phyloP scores from a whole-genome alignment of 257 asterid species.

The Echium plantagineum region DNA sequence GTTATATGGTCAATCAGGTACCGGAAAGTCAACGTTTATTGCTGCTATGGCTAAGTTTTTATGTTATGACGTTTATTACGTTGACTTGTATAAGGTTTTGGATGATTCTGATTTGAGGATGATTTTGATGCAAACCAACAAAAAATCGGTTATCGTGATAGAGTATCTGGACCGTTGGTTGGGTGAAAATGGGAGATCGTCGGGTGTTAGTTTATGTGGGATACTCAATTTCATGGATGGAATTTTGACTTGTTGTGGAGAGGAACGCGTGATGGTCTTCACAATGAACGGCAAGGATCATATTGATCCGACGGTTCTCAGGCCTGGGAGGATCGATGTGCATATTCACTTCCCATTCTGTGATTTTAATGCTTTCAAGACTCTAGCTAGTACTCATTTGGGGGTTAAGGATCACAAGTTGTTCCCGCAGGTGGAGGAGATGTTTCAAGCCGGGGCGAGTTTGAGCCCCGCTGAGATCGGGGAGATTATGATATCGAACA shows the following conservation, averaged over 20 bases:
- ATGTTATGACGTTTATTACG: constrained; percentile 66
- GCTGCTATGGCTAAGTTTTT: constrained; percentile 70
- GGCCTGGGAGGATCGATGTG: constrained; percentile 87
- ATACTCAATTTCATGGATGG: constrained; percentile 93
- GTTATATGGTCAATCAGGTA: constrained; percentile 69
- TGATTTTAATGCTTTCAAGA: constrained; percentile 62
- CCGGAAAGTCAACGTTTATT: constrained; percentile 74
- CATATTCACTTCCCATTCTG: constrained; percentile 74
- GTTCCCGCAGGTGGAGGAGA: constrained; percentile 69
- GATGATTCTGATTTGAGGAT: constrained; percentile 65
- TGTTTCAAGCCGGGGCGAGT: constrained; percentile 64
- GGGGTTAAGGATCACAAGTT: constrained; percentile 78
- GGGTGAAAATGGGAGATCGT: constrained; percentile 22
- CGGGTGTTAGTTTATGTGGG: constrained; percentile 51
- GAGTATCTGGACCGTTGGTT: constrained; percentile 79
- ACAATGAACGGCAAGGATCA: constrained; percentile 64
- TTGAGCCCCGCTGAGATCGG: constrained; percentile 81
- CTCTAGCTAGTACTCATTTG: constrained; percentile 54
- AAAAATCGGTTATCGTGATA: constrained; percentile 51
- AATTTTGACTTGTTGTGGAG: constrained; percentile 70
- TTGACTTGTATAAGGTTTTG: constrained; percentile 43
- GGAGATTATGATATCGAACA: constrained; percentile 79
- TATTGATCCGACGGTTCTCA: constrained; percentile 44
- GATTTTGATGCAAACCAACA: constrained; percentile 61
- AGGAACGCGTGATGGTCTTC: constrained; percentile 70